Base-by-base conservation (phyloP, 495 filamentous ascomycete genomes). In the Bacidia gigantensis region DNA sequence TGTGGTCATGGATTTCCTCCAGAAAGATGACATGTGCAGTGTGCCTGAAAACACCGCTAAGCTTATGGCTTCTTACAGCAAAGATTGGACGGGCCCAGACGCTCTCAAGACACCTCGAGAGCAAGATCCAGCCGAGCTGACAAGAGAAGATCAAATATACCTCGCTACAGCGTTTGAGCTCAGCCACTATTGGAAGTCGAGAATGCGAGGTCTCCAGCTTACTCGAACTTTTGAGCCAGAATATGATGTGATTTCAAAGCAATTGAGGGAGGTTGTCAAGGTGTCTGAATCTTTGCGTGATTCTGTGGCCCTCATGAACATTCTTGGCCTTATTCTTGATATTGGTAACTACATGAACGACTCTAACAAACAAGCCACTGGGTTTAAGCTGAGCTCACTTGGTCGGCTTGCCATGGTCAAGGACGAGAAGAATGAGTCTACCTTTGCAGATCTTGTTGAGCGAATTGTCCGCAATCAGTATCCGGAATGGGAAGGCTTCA, bases 301-400 rank as follows among this genome's bases (percentile, higher is more conserved):
- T 58, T 96, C 90, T 2, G 87, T 93, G 2, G 79, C 87, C 7
- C 70, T 98, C 59, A 95, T 96, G 79, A 95, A 92, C 55, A 87
- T 98, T 40, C 81, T 98, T 20, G 90, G 90, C 54, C 72, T 98
- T 45, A 98, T 98, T 64, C 72, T 97, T 58, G 88, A 95, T 67
- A 94, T 98, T 61, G 92, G 92, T 62, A 98, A 98, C 63, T 98
- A 92, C 74, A 98, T 98, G 92, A 98, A 98, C 70, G 92, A 97
- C 60, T 81, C 89, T 45, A 96, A 95, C 66, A 98, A 98, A 68
- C 93, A 97, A 67, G 92, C 93, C 1, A 86, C 83, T 56, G 92
- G 92, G 45, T 98, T 98, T 82, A 98, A 98, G 68, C 78, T 98
- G 22, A 88, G 88, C 58, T 94, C 92, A 0, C 81, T 98, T n/a